Base-by-base conservation (phyloP, 1,284 basidiomycete genomes). In the Schizophyllum commune region DNA sequence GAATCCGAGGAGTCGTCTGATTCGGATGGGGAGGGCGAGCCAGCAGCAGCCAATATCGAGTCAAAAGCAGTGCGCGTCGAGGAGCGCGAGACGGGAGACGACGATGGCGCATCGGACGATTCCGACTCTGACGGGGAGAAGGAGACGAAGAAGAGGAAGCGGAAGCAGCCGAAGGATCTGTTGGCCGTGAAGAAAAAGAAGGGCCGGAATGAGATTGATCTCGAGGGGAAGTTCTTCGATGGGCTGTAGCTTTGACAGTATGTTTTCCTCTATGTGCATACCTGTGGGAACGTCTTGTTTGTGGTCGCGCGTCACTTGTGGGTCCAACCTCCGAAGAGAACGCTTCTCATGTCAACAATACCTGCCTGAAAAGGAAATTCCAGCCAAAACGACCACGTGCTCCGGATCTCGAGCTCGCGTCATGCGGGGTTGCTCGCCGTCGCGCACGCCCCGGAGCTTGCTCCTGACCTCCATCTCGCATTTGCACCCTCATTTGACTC, bases 211-310 rank as follows among this genome's bases (percentile, higher is more conserved):
- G 74, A 79, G 65, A 77, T 83, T 52, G 79, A 78, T 53, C 77
- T 80, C 3, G 82, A 82, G 22, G 75, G 78, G 11, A 78, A 83
- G n/a, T 92, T 92, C 73, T 92, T 92, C 68, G 81, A 83, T 57
- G 87, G 80, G 58, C 72, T 92, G 59, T 89, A 77, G 73, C 64
- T 59, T 32, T 34, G 57, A 20, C 51, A 61, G 32, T 57, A 34
- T 51, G 47, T 51, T n/a, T n/a, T n/a, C n/a, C n/a, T n/a, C n/a
- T n/a, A n/a, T n/a, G n/a, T 27, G 27, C 27, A 27, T 27, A n/a
- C n/a, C 27, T 27, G 27, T 27, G 2, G 27, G 3, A 27, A 27
- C 5, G 5, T 27, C 27, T 27, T 27, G 27, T 27, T 5, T 27
- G 5, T 27, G 3, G 2, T 27, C 27, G 3, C 27, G 27, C 27